These are phyloP conservation scores for Pelargonium cotyledonis DNA, from an alignment of 441 rosid genomes.

Conservation along the genomic window DNA sequence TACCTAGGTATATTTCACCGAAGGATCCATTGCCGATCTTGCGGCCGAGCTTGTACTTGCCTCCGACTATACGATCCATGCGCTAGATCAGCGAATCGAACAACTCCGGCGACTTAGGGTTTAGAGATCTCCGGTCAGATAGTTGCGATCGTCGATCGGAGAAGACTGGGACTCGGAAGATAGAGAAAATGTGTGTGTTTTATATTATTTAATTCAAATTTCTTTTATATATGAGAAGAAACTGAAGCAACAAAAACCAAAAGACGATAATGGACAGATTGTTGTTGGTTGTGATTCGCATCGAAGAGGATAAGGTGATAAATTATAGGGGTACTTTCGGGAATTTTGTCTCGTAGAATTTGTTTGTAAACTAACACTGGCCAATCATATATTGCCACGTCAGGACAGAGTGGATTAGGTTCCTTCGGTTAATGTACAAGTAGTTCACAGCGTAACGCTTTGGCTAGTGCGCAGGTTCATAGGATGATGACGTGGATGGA, in stretches of 20 bases:
- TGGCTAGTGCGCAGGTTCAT: not conserved
- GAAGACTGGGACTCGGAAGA: not conserved
- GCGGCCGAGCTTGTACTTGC: constrained; percentile 55
- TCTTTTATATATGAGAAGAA: not conserved
- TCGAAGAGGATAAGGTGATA: not conserved
- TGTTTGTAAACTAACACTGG: too few species aligned
- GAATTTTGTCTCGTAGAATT: not conserved
- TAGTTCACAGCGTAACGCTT: not conserved
- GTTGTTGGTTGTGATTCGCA: not conserved
- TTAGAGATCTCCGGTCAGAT: not conserved
- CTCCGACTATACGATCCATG: constrained; percentile 86
- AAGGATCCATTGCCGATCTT: constrained; percentile 47
- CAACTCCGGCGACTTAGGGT: constrained; percentile 5
- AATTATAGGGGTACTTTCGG: not conserved
- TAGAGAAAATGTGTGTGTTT: not conserved
- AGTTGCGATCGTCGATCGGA: not conserved
- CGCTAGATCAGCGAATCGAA: not conserved
- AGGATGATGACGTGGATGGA: not conserved
- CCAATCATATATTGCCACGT: not conserved
- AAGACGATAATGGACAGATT: not conserved
- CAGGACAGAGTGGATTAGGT: not conserved
- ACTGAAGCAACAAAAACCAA: not conserved
- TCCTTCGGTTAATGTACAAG: not conserved
- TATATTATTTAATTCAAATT: not conserved
- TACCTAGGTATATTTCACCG: constrained; percentile 47